Evolutionary conservation across 306 rosid genomes (phyloP), one percentile per base, ranked within the genome.

Genomic region (Cyclanthera cordifolia): DNA sequence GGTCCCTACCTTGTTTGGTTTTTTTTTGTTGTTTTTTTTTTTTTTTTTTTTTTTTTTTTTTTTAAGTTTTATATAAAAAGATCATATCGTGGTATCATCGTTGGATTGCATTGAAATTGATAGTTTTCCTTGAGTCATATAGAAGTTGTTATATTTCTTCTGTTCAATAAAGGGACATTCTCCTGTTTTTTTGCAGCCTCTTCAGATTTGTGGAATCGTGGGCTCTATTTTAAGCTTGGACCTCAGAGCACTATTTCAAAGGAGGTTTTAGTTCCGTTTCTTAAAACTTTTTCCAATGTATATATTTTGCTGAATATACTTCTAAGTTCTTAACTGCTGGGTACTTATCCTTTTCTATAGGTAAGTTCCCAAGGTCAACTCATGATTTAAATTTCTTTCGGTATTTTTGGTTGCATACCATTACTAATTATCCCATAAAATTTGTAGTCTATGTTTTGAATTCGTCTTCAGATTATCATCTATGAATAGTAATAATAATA

Each of bases 181-280:
- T 30, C 25, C 71, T 83, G 68, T 27, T 57, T 81, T 57, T 81
- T 70, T 87, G 79, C 90, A 90, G 99, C 90, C 71, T 73, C 80
- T 67, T 85, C 94, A 30, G 79, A 80, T 56, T 75, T 72, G 0
- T 90, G 96, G 96, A 79, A 72, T 65, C 81, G 75, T 28, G 96
- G 90, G 69, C 85, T 93, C 71, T 85, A 81, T 87, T 85, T 89
- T 76, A 81, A 77, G 53, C 78, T 27, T 47, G 86, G 80, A 70
- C 85, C 82, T 73, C 81, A 79, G 71, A 86, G 72, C 39, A 75
- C 79, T 71, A 73, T 80, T 70, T 28, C 83, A 27, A 87, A 87
- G 72, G 97, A 91, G 97, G 97, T 89, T 24, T 78, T 53, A 54
- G 51, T 53, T 8, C 53, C 28, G 5, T 57, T 66, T 46, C 53